These are phyloP conservation scores for Nakaseomyces delphensis DNA, from an alignment of 1,139 yeast genomes.

Conservation along the genomic window DNA sequence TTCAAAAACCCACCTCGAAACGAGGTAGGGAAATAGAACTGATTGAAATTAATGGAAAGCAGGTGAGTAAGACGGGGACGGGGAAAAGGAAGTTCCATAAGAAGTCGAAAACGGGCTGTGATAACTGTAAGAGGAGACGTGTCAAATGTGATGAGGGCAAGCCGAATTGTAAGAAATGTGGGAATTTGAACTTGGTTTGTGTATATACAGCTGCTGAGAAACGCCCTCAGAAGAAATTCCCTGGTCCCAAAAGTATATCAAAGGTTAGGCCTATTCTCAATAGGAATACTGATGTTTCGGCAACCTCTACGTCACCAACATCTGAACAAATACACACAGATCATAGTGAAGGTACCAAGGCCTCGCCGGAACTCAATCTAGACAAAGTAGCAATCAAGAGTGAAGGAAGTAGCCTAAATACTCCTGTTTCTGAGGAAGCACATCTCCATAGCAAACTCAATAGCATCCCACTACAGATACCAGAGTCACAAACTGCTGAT, in stretches of 20 bases:
- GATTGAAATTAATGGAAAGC: constrained; percentile 34
- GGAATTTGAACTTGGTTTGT: constrained; percentile 69
- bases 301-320: not conserved
- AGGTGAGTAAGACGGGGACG: constrained; percentile 36
- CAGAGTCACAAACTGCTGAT: not conserved
- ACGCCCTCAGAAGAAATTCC: not conserved
- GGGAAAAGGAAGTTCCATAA: constrained; percentile 66
- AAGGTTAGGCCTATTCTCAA: not conserved
- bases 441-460: not conserved
- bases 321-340: constrained; percentile 1
- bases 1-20: not conserved
- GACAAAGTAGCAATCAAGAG: not conserved
- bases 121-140: constrained; percentile 77
- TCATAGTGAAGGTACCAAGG: not conserved
- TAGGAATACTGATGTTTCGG: not conserved
- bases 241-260: not conserved
- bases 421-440: constrained; percentile 4
- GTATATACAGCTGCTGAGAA: constrained; percentile 36
- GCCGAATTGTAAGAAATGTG: constrained; percentile 74
- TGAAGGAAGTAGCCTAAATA: constrained; percentile 2
- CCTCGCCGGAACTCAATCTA: not conserved
- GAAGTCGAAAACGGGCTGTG: constrained; percentile 81
- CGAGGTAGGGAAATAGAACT: constrained; percentile 24
- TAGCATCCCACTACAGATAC: constrained; percentile 1
- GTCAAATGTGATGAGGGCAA: constrained; percentile 87